These are phyloP conservation scores for Aphanomyces astaci DNA, from an alignment of 352 stramenopile genomes.

Conservation along the genomic window DNA sequence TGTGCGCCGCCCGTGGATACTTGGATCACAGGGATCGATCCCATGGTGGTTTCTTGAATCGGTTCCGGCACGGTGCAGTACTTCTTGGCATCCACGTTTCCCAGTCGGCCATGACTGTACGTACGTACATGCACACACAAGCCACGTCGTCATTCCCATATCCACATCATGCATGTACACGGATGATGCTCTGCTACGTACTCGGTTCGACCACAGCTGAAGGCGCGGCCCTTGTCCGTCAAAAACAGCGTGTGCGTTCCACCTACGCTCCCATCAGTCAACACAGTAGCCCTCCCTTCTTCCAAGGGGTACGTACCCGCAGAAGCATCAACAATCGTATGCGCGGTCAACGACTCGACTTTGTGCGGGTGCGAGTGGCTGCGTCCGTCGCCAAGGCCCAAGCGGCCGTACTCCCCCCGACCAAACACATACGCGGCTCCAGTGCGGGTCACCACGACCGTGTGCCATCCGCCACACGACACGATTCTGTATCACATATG, in stretches of 20 bases:
- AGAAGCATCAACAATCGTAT: constrained; percentile 60
- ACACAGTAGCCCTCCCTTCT: too few relatives aligned
- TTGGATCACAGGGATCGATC: constrained; percentile 49
- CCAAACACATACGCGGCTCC: constrained; percentile 71
- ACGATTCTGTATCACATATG: too few relatives aligned
- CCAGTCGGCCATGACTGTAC: constrained; percentile 57
- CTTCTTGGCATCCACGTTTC: constrained; percentile 44
- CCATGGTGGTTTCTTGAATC: constrained; percentile 39
- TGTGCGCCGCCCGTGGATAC: constrained; percentile 66
- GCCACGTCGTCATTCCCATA: too few relatives aligned
- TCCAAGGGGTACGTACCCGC: constrained; percentile 28
- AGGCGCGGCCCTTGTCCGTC: constrained; percentile 74
- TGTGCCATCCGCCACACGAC: constrained; percentile 80
- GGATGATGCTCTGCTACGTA: constrained; percentile 32
- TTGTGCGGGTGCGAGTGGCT: constrained; percentile 29
- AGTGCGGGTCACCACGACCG: constrained; percentile 61
- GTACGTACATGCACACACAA: too few relatives aligned
- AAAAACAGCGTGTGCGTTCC: constrained; percentile 83
- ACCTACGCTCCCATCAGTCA: constrained; percentile 20
- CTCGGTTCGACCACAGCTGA: constrained; percentile 74
- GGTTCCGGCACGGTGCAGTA: constrained; percentile 34
- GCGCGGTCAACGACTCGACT: constrained; percentile 51
- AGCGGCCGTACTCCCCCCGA: constrained; percentile 68
- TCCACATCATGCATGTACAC: not conserved
- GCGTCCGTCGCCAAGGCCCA: constrained; percentile 77